Base-by-base conservation (phyloP, 2,329 filamentous ascomycete species). In the Stenocarpella maydis region DNA sequence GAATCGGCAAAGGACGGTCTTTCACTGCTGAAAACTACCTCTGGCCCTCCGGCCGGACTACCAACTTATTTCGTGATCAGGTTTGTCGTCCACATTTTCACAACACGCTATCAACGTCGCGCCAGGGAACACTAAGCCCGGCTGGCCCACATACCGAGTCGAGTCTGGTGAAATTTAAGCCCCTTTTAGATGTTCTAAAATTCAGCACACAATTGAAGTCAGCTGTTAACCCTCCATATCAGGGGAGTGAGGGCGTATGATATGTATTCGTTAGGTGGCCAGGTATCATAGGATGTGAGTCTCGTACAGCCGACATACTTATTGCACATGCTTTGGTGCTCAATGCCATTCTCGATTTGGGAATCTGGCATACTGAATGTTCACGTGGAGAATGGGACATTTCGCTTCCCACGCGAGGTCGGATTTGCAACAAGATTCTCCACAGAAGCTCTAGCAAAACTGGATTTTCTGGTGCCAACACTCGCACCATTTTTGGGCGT, bases 381-480 rank as follows among this genome's bases (percentile, higher is more conserved):
- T 49, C 19, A n/a, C n/a, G 58, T 63, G 58, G 58, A 37, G 28
- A 24, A 34, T 5, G 26, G 19, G 24, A 24, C 43, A 63, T 63
- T 63, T 63, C 58, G 58, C 43, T 63, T 63, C 24, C n/a, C 43
- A 63, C 43, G 28, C 58, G 58, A 63, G 58, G 58, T 17, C 21
- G n/a, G 43, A 63, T 37, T 49, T n/a, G 58, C 58, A 63, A 49
- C n/a, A 37, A 8, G 14, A 17, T 37, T 28, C 58, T 49, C 58
- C 58, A 63, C 58, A 63, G 43, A 63, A 63, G 28, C 58, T 37
- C 34, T n/a, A 31, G 58, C 43, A 49, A 63, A 60, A 63, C 43
- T 63, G 58, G 14, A 5, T 43, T 19, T 24, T 49, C 58, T 31
- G 43, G 49, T 63, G 49, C 58, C 43, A 63, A 63, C 37, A 12